phyloP scores from a whole-genome alignment of 805 yeast genomes.

The Sporopachydermia quercuum region DNA sequence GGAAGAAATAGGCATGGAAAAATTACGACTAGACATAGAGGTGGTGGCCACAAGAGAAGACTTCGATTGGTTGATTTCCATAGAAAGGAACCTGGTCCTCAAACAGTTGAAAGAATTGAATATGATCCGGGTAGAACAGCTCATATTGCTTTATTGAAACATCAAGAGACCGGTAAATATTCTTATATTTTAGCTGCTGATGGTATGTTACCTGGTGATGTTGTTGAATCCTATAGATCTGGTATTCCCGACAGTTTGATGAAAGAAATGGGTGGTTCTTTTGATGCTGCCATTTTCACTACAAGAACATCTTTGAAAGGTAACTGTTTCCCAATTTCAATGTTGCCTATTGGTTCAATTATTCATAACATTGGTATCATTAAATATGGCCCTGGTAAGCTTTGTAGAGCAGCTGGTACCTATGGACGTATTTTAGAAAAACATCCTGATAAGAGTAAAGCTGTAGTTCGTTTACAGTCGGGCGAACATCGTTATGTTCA shows the following conservation, averaged over 20 bases:
- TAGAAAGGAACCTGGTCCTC: slow-evolving; percentile 54
- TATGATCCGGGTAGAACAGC: slow-evolving; percentile 91
- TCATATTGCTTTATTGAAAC: slow-evolving; percentile 77
- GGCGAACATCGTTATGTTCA: slow-evolving; percentile 91
- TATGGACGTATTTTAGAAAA: slow-evolving; percentile 81
- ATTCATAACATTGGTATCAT: slow-evolving; percentile 78
- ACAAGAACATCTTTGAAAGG: slow-evolving; percentile 85
- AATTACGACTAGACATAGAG: slow-evolving; percentile 87
- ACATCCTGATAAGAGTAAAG: slow-evolving; percentile 51
- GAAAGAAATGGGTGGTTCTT: slow-evolving; percentile 76
- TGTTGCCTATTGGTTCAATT: slow-evolving; percentile 92
- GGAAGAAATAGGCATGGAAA: slow-evolving; percentile 86
- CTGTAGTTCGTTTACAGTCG: slow-evolving; percentile 67
- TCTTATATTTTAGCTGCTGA: slow-evolving; percentile 83
- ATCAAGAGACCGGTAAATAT: slow-evolving; percentile 41
- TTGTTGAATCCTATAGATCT: slow-evolving; percentile 74
- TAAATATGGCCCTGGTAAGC: slow-evolving; percentile 64
- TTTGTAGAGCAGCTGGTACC: slow-evolving; percentile 90
- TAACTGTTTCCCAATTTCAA: slow-evolving; percentile 79
- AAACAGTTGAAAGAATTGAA: slow-evolving; percentile 75
- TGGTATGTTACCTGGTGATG: slow-evolving; percentile 87
- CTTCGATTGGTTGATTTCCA: slow-evolving; percentile 67
- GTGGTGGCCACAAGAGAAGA: slow-evolving; percentile 92
- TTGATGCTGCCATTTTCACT: slow-evolving; percentile 83
- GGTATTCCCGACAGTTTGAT: slow-evolving; percentile 71